Evolutionary conservation across 2,329 filamentous ascomycete genomes (phyloP), one percentile per base, ranked within the genome.

Genomic region (Graphilbum ipis-grandicollis): DNA sequence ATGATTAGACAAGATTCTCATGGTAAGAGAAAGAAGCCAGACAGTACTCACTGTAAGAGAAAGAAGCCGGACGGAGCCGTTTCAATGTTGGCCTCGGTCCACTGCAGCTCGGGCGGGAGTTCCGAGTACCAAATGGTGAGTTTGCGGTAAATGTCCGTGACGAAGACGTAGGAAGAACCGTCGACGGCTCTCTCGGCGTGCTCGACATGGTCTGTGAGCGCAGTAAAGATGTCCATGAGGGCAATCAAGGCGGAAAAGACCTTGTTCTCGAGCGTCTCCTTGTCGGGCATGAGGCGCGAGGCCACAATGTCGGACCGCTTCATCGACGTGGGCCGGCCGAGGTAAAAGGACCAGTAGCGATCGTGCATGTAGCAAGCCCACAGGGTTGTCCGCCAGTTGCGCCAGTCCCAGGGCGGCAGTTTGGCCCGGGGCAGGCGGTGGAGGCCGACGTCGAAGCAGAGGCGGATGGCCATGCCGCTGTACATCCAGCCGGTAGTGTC

Each of bases 31-130:
- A 35, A 35, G 15, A 18, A 35, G 9, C 22, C 10, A 9, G 33
- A 28, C 8, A 21, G 8, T 17, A 21, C 31, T 3, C 29, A 35
- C 33, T 35, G 33, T 4, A 35, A 23, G 12, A 35, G 26, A 28
- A 35, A 35, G 15, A 18, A 35, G 9, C 22, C 10, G 5, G 33
- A 28, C 8, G 33, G 33, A 5, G 26, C 35, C 23, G 19, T 38
- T 1, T 47, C 47, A 3, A 48, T 47, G 18, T 47, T 52, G 0
- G 50, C 48, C 0, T 50, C 48, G 1, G 50, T 48, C 2, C 50
- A 52, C 33, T 49, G 49, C 42, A 52, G 30, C n/a, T 36, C 33
- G 4, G 18, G 18, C 6, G 38, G 41, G 3, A 42, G 35, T 22
- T 30, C 18, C 5, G 35, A 12, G 14, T 39, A 40, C 38, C 38